phyloP scores from a whole-genome alignment of 805 yeast species.

The Saturnispora gosingensis region DNA sequence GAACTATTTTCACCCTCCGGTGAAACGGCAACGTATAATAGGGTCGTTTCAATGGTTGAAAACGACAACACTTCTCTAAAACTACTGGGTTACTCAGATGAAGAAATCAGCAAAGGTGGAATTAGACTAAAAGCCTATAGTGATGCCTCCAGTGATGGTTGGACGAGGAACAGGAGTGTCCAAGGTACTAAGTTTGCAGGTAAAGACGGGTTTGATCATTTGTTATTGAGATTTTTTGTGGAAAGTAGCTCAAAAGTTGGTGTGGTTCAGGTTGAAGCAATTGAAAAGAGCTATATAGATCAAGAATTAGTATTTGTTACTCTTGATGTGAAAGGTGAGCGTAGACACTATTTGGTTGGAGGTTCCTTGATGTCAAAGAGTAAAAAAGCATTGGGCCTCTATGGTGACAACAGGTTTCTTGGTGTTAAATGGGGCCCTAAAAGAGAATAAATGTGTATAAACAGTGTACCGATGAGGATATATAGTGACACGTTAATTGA shows the following conservation, averaged over 20 bases:
- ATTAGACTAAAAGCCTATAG: slow-evolving; percentile 75
- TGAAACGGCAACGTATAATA: slow-evolving; percentile 82
- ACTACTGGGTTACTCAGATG: slow-evolving; percentile 34
- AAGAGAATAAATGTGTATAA: slow-evolving; percentile 29
- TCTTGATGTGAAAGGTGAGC: slow-evolving; percentile 64
- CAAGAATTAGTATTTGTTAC: slow-evolving; percentile 67
- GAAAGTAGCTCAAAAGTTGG: slow-evolving; percentile 61
- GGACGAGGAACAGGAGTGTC: slow-evolving; percentile 86
- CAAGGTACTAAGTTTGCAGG: slow-evolving; percentile 56
- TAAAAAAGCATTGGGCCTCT: slow-evolving; percentile 12
- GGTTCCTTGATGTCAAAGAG: slow-evolving; percentile 40
- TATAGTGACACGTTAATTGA: neutral
- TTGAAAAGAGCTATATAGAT: slow-evolving; percentile 53
- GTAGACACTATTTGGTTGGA: slow-evolving; percentile 55
- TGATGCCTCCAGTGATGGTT: slow-evolving; percentile 55
- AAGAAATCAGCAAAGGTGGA: slow-evolving; percentile 34
- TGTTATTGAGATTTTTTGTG: slow-evolving; percentile 79
- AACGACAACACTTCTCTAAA: slow-evolving; percentile 51
- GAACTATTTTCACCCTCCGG: slow-evolving; percentile 86
- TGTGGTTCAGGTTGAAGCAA: slow-evolving; percentile 70
- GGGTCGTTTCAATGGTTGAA: slow-evolving; percentile 72
- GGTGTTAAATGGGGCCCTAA: slow-evolving; percentile 82
- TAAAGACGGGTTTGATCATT: slow-evolving; percentile 69
- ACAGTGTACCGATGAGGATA: neutral
- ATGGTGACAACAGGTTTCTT: slow-evolving; percentile 45